Evolutionary conservation across 345 rosid species (phyloP).

Genomic region (Citrus mangshanensis): DNA sequence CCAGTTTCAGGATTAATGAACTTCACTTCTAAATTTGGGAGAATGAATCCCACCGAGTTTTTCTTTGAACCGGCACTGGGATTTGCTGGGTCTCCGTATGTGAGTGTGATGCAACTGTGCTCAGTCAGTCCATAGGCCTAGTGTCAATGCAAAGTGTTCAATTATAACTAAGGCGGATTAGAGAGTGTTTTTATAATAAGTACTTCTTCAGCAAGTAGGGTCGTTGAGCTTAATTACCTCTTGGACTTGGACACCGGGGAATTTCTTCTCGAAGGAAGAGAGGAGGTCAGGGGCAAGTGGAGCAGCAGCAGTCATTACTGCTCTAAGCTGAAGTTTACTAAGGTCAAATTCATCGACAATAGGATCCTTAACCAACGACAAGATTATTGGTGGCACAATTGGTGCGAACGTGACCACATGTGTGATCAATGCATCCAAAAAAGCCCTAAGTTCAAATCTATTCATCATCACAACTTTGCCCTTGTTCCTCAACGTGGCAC

Average conservation of each 20-base stretch:
- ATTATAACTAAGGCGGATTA: too few relatives aligned
- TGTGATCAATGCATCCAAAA: constrained; percentile 59
- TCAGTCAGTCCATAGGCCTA: constrained; percentile 97
- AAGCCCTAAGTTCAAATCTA: constrained; percentile 68
- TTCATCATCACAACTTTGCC: constrained; percentile 88
- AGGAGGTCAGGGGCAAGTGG: constrained; percentile 84
- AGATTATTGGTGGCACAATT: constrained; percentile 80
- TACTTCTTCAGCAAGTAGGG: background rate
- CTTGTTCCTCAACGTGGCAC: constrained; percentile 77
- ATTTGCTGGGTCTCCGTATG: constrained; percentile 60
- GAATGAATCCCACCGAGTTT: constrained; percentile 84
- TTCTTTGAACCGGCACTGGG: constrained; percentile 62
- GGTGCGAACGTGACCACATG: constrained; percentile 90
- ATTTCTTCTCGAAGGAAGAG: constrained; percentile 60
- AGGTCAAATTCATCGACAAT: constrained; percentile 85
- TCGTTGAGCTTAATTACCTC: constrained; percentile 40
- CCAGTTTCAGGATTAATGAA: constrained; percentile 81
- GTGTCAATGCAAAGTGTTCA: background rate
- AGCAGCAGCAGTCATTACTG: constrained; percentile 91
- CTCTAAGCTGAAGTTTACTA: constrained; percentile 65
- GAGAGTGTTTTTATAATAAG: background rate
- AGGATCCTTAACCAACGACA: constrained; percentile 78
- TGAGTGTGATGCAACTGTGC: constrained; percentile 93
- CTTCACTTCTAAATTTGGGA: constrained; percentile 83
- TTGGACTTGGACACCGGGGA: constrained; percentile 81